Base-by-base conservation (phyloP, 306 rosid genomes). In the Vicia villosa region DNA sequence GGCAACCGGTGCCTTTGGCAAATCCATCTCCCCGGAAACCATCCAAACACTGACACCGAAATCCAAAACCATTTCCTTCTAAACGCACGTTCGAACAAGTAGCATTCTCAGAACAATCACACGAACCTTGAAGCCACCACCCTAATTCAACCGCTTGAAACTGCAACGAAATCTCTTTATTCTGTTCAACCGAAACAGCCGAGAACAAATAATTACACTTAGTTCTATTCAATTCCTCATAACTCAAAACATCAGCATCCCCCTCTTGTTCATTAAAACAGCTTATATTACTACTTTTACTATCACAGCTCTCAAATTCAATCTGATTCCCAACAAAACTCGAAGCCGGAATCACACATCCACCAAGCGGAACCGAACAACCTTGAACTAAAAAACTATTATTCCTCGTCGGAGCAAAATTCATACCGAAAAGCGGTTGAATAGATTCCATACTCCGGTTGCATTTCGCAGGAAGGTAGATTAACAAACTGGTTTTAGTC, bases 21-120 rank as follows among this genome's bases (percentile, higher is more conserved):
- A 80, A 90, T 0, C 92, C 98, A 30, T 94, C 91, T 17, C 97
- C 97, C 30, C 3, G 16, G 68, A 73, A 90, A 32, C 94, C 92
- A 6, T 80, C 68, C 0, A 0, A 0, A 30, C 98, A 94, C 0
- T 30, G 69, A 77, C 98, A 93, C 19, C 89, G 90, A 63, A 75
- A 78, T 67, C 96, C 93, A 0, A 0, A 0, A 12, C 0, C 5
- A 5, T 16, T 16, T 5, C 17, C 2, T 10, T 24, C 5, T 12
- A 16, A 50, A 6, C 0, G 5, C 0, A 83, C 66, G 5, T 0
- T 0, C 4, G 17, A 11, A 15, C 74, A 58, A 1, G 30, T 16
- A 30, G 96, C 89, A 63, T 74, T 65, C 0, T 0, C 0, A 42
- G 78, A 42, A 61, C 98, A 94, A 0, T 0, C 0, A 20, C 66